Conservation (phyloP, 176 grass and related monocot genomes). For the Oryza meridionalis region DNA sequence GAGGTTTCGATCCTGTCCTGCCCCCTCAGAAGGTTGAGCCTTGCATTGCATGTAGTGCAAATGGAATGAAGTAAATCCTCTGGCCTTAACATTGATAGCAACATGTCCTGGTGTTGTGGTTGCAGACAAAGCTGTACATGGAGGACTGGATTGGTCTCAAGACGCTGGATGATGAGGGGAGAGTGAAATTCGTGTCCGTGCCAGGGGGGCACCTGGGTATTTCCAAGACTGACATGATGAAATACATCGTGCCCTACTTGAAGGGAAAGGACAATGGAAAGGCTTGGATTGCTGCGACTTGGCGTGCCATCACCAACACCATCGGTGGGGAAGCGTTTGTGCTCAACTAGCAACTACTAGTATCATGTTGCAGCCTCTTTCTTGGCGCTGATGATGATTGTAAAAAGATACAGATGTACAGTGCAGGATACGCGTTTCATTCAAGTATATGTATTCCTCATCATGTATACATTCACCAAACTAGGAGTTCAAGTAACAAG, state of each 20-base stretch:
- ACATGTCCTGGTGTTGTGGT: background rate
- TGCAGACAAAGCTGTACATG: constrained; percentile 73
- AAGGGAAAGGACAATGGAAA: background rate
- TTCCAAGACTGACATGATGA: constrained; percentile 78
- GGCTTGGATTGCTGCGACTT: constrained; percentile 19
- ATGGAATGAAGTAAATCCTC: background rate
- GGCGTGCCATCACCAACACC: constrained; percentile 3
- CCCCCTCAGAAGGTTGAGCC: constrained; percentile 59
- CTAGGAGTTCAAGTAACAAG: too few species aligned
- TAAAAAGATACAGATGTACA: too few species aligned
- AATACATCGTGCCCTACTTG: constrained; percentile 84
- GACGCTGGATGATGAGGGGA: constrained; percentile 72
- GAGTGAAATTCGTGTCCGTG: constrained; percentile 74
- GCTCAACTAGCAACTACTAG: background rate
- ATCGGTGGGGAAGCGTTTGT: constrained; percentile 26
- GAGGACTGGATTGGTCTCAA: constrained; percentile 95
- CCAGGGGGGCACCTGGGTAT: constrained; percentile 84
- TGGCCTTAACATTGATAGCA: background rate
- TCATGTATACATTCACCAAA: too few species aligned
- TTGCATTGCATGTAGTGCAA: background rate
- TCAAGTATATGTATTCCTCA: too few species aligned
- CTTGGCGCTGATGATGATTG: background rate
- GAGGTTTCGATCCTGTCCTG: constrained; percentile 60
- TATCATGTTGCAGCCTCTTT: background rate
- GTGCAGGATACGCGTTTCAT: too few species aligned